Percentiles rank a stretch among this genome's conserved stretches.
phyloP scores from a whole-genome alignment of 1,139 yeast species.

The Tardiomyces blankii region DNA sequence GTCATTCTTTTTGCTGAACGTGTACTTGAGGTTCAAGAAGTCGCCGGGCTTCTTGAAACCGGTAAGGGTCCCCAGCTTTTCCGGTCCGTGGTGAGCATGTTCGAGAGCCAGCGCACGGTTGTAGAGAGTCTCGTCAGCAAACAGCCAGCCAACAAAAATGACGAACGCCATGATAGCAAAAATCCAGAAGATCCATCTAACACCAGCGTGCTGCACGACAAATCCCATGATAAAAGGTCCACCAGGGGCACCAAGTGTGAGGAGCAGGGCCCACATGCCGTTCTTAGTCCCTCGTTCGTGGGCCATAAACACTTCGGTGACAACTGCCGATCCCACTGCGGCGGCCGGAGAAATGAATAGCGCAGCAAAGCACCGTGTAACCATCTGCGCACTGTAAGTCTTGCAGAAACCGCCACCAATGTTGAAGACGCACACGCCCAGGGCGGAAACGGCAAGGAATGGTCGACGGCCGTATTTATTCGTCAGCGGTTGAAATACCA shows the following conservation, averaged over 20 bases:
- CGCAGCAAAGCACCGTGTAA: conserved; percentile 9
- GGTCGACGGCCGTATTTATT: conserved; percentile 11
- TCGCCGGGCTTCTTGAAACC: not conserved
- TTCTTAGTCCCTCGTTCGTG: conserved; percentile 12
- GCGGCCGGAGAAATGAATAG: conserved; percentile 10
- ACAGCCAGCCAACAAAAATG: conserved; percentile 3
- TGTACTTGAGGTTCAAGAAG: not conserved
- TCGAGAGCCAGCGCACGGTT: conserved; percentile 1
- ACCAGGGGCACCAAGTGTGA: conserved; percentile 11
- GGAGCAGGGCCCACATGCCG: conserved; percentile 12
- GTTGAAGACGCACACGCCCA: conserved; percentile 6
- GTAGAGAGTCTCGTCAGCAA: conserved; percentile 11
- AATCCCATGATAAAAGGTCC: conserved; percentile 15
- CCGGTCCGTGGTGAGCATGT: conserved; percentile 1
- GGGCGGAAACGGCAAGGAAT: conserved; percentile 6
- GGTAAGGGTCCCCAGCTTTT: not conserved
- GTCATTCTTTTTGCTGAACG: not conserved
- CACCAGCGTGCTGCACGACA: conserved; percentile 10
- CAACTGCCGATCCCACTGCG: conserved; percentile 10
- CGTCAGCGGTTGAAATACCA: conserved; percentile 11
- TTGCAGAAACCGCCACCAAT: conserved; percentile 13
- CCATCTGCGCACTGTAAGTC: conserved; percentile 12
- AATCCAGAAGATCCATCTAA: conserved; percentile 9
- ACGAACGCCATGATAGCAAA: conserved; percentile 9
- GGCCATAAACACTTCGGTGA: conserved; percentile 11